Evolutionary conservation across 495 filamentous ascomycete species (phyloP).

Genomic region (Staphylotrichum longicolle): DNA sequence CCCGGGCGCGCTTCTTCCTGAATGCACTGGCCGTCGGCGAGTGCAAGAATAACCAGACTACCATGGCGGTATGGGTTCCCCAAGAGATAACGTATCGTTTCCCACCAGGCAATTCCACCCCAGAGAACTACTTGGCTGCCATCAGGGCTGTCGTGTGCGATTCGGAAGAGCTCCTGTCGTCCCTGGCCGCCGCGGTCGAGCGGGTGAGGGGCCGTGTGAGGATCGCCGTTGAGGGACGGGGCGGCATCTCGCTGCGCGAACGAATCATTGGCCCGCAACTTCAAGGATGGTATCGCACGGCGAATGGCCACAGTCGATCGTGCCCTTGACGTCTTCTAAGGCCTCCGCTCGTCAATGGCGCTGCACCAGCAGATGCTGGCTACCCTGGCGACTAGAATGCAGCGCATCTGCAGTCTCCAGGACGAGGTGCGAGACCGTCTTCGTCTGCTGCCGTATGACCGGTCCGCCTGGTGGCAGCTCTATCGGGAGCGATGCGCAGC

Average conservation of each 20-base stretch:
- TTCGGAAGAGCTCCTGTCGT: background rate
- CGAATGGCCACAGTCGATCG: constrained; percentile 10
- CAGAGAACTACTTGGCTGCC: background rate
- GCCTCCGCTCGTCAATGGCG: background rate
- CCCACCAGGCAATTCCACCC: background rate
- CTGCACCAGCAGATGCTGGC: background rate
- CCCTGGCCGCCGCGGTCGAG: background rate
- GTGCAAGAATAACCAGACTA: background rate
- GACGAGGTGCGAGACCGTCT: background rate
- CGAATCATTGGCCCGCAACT: background rate
- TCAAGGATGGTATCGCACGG: background rate
- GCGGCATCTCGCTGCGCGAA: background rate
- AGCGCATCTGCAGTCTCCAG: constrained; percentile 1
- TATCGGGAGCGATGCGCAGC: background rate
- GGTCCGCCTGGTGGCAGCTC: background rate
- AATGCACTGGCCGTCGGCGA: background rate
- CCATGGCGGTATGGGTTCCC: too few species aligned
- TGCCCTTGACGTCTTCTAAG: background rate
- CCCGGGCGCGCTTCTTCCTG: background rate
- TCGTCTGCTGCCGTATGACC: background rate
- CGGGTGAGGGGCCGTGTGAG: background rate
- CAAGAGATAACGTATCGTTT: too few species aligned
- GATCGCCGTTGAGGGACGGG: background rate
- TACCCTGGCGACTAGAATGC: background rate
- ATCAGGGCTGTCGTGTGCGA: background rate